Conservation (phyloP, 495 filamentous ascomycete species). For the Xylaria castorea region DNA sequence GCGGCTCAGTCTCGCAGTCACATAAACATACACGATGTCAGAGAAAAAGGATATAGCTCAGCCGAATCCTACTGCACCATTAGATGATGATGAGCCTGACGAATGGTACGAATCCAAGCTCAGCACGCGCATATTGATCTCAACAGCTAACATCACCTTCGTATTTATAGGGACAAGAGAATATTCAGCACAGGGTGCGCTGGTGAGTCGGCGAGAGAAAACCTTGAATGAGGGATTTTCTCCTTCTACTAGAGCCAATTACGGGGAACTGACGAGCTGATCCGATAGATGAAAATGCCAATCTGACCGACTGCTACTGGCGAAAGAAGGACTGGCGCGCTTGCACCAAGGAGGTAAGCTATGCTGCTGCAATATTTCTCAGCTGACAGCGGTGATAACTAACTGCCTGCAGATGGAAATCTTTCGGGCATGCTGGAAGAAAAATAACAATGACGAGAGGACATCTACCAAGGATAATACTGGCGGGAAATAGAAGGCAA, state of each 20-base stretch:
- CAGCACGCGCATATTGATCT: background rate
- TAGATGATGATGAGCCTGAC: slow-evolving; percentile 88
- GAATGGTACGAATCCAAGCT: slow-evolving; percentile 72
- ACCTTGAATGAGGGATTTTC: slow-evolving; percentile 9
- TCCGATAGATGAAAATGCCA: slow-evolving; percentile 78
- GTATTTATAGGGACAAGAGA: slow-evolving; percentile 73
- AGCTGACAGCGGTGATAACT: slow-evolving; percentile 9
- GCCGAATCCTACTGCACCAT: slow-evolving; percentile 42
- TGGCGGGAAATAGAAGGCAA: background rate
- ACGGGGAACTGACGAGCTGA: slow-evolving; percentile 18
- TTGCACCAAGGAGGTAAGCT: slow-evolving; percentile 85
- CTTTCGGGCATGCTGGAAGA: slow-evolving; percentile 93
- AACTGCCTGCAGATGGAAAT: slow-evolving; percentile 76
- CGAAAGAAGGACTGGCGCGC: slow-evolving; percentile 95
- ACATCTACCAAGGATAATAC: slow-evolving; percentile 72
- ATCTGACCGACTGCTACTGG: slow-evolving; percentile 93
- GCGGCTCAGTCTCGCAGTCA: background rate
- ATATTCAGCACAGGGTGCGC: slow-evolving; percentile 97
- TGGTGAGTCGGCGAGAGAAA: slow-evolving; percentile 57
- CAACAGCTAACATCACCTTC: slow-evolving; percentile 24
- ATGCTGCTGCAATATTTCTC: slow-evolving; percentile 7
- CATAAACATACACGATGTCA: slow-evolving; percentile 49
- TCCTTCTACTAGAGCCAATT: background rate
- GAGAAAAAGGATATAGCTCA: slow-evolving; percentile 54
- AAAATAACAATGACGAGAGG: slow-evolving; percentile 83